Base-by-base conservation (phyloP, 495 filamentous ascomycete genomes). In the Penicillium coprophilum region DNA sequence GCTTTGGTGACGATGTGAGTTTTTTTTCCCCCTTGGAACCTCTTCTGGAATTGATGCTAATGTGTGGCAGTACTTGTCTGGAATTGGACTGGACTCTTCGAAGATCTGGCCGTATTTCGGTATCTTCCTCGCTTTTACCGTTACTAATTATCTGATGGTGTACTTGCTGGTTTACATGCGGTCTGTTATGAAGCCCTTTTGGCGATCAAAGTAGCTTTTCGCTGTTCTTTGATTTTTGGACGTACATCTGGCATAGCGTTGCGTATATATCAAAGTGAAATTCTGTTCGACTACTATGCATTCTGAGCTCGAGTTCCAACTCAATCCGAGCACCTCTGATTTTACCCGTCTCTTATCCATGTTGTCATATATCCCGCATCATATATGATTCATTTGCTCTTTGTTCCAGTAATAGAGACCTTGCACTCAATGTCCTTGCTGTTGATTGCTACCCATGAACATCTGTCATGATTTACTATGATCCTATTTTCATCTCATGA, bases 71-170 rank as follows among this genome's bases (percentile, higher is more conserved):
- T 95, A 90, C 52, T 72, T 91, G 32, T 50, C 66, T 0, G 79
- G 73, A 2, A 66, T 93, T 27, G 88, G 87, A 39, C 76, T 92
- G 24, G 55, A 78, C n/a, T 74, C 77, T 1, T 69, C 68, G 6
- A 73, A 85, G 38, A 85, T 86, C 63, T 89, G 87, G 86, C 68
- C 80, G 23, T 80, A 91, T 65, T 87, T 89, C 62, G 89, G 87
- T 4, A 86, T 91, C 49, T 90, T 92, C 70, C 49, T 86, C 38
- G 81, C 76, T 0, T 91, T 92, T 67, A 84, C 82, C 30, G 65
- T 90, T 19, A 80, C 78, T 20, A 92, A 91, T 51, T 91, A 85
- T 75, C 64, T 78, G 47, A 79, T 91, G 61, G 84, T 92, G 0
- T 92, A 90, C 56, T 21, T 67, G 31, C 57, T 75, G 54, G 65